Evolutionary conservation across 1,284 basidiomycete genomes (phyloP), one percentile per base, ranked within the genome.

Genomic region (Moniliella sp.): DNA sequence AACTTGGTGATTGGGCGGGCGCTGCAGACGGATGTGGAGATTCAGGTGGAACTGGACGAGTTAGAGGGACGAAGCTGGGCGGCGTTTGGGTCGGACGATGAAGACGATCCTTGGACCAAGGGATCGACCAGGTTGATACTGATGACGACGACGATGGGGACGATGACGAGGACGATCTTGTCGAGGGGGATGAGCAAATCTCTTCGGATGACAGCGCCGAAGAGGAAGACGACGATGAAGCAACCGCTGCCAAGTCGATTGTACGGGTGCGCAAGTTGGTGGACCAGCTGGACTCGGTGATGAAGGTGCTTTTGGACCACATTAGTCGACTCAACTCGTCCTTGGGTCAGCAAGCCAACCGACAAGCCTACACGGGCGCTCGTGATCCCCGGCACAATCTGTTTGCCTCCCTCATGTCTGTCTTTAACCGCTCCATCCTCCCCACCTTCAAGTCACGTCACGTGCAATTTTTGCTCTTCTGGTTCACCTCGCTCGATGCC

Each of bases 391-490:
- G 51, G 3, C 39, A 44, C 23, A 45, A 47, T 21, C 39, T 54
- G 18, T 97, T 94, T 61, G 73, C 81, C 51, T 73, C 76, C 9
- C 73, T 99, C 8, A 72, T 97, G 29, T 74, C 76, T 43, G 80
- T 93, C 44, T 99, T 97, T 55, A 78, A 88, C 52, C 75, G 82
- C 19, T 75, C 76, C 28, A 83, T 99, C 52, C 71, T 99, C 28
- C 78, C 76, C 19, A 97, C 91, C 0, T 88, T 88, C 66, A 83
- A 86, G 57, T 93, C 83, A n/a, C 78, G 88, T 26, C 88, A 97
- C 60, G 86, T 84, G 1, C 91, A 97, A 50, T 99, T 99, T 64
- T 69, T 97, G 38, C 56, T 97, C 28, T 99, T 97, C 67, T 88
- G 82, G 75, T 83, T 77, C 55, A 72, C 82, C 14, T 91, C 86